Conservation (phyloP, 257 asterid species). For the Orobanche coerulescens region DNA sequence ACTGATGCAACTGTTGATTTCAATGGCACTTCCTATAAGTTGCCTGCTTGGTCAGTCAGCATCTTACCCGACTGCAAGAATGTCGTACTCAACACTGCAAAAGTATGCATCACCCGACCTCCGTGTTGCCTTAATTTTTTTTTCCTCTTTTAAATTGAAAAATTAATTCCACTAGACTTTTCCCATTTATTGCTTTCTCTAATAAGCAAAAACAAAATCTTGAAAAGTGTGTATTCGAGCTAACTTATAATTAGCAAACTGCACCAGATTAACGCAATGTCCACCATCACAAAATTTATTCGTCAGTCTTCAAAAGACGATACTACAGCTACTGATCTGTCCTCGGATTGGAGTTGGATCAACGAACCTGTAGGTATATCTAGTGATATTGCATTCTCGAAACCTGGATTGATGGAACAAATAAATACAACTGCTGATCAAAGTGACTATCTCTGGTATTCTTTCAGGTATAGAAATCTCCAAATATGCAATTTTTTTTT, state of each 20-base stretch:
- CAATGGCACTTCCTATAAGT: constrained; percentile 44
- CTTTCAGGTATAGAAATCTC: constrained; percentile 39
- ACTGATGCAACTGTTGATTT: constrained; percentile 47
- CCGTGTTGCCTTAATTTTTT: no score
- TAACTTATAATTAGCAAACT: no score
- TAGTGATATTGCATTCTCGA: constrained; percentile 28
- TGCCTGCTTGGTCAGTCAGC: constrained; percentile 88
- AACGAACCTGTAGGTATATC: constrained; percentile 68
- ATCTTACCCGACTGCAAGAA: constrained; percentile 75
- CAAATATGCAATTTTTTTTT: not conserved
- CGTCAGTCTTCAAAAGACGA: constrained; percentile 30
- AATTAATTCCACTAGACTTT: no score
- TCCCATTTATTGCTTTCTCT: not conserved
- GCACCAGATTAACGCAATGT: constrained; percentile 50
- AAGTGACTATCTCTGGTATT: constrained; percentile 74
- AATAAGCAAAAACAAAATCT: not conserved
- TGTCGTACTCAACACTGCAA: constrained; percentile 59
- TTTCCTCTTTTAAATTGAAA: no score
- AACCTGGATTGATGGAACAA: constrained; percentile 49
- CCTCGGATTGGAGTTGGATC: constrained; percentile 55
- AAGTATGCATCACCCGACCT: constrained; percentile 35
- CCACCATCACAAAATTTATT: constrained; percentile 34
- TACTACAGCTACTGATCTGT: constrained; percentile 23
- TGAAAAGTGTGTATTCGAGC: no score
- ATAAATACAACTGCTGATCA: constrained; percentile 60